Base-by-base conservation (phyloP, 148 eudicot species). In the Chenopodium album region DNA sequence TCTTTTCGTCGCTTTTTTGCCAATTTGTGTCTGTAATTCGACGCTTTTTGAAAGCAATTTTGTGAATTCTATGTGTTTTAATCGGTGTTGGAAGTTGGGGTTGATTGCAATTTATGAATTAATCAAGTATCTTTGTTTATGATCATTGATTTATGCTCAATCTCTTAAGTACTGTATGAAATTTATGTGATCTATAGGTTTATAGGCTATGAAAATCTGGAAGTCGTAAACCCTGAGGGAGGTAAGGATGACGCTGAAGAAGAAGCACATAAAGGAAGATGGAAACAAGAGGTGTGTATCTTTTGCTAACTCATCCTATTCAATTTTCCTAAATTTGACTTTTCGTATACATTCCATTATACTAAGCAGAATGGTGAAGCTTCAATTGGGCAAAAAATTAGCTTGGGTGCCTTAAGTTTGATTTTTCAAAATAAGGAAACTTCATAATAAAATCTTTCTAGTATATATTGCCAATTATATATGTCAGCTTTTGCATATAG, bases 161-260 rank as follows among this genome's bases (percentile, higher is more conserved):
- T 22, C 1, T 72, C 1, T 44, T 67, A 32, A 47, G 1, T 52
- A 32, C 2, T n/a, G 62, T 70, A 44, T 79, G 46, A 46, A 7
- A 16, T 20, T 16, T n/a, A 16, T 20, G 75, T 64, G 80, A 34
- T 83, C 3, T 46, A 74, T 79, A 93, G 98, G 76, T 28, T 92
- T 86, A 86, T 92, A 78, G 98, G 94, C 62, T 89, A 89, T 84
- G 98, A 95, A 82, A 94, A 94, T 68, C 70, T 95, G 88, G 97
- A 95, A 85, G 98, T 95, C 54, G 92, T 95, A 80, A 95, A 93
- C 85, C 98, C 98, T 8, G 98, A 95, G 54, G 98, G 98, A 77
- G 98, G 98, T 76, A 84, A 89, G 66, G 98, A 91, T 29, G 98
- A 95, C 82, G 97, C 97, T 32, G 98, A 92, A 82, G 98, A 91